phyloP scores from a whole-genome alignment of 192 early-diverging fungal species.

The Diversispora epigaea region DNA sequence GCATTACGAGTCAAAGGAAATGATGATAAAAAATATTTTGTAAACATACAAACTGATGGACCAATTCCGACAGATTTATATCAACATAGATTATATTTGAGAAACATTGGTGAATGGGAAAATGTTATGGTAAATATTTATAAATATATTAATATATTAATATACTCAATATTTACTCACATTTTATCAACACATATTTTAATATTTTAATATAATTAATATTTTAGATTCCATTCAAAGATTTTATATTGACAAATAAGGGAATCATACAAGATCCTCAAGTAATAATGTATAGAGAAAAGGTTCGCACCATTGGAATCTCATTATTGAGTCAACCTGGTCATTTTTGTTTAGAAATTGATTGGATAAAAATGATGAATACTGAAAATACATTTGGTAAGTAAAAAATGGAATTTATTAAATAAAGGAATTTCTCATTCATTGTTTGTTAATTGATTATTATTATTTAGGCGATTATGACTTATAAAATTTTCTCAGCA shows the following conservation, averaged over 20 bases:
- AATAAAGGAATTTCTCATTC: too few relatives aligned
- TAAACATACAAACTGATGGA: slow-evolving; percentile 88
- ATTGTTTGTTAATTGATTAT: too few relatives aligned
- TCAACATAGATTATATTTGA: slow-evolving; percentile 89
- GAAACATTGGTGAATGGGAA: slow-evolving; percentile 91
- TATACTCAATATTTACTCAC: not conserved
- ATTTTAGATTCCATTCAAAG: slow-evolving; percentile 84
- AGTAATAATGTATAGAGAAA: slow-evolving; percentile 77
- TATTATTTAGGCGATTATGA: too few relatives aligned
- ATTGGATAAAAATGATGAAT: slow-evolving; percentile 90
- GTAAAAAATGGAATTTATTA: too few relatives aligned
- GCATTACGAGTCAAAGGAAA: slow-evolving; percentile 71
- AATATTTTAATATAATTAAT: not conserved
- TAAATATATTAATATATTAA: not conserved
- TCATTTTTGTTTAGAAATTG: slow-evolving; percentile 84
- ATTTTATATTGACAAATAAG: slow-evolving; percentile 90
- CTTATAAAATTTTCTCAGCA: too few relatives aligned
- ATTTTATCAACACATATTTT: not conserved
- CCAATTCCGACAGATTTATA: slow-evolving; percentile 83
- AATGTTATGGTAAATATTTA: slow-evolving; percentile 65
- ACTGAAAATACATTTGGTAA: slow-evolving; percentile 45
- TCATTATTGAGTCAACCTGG: slow-evolving; percentile 82
- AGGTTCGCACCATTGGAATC: slow-evolving; percentile 88
- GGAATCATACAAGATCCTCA: slow-evolving; percentile 85
- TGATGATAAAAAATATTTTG: slow-evolving; percentile 85